Base-by-base conservation (phyloP, 2,329 filamentous ascomycete genomes). In the Xylariales sp. region DNA sequence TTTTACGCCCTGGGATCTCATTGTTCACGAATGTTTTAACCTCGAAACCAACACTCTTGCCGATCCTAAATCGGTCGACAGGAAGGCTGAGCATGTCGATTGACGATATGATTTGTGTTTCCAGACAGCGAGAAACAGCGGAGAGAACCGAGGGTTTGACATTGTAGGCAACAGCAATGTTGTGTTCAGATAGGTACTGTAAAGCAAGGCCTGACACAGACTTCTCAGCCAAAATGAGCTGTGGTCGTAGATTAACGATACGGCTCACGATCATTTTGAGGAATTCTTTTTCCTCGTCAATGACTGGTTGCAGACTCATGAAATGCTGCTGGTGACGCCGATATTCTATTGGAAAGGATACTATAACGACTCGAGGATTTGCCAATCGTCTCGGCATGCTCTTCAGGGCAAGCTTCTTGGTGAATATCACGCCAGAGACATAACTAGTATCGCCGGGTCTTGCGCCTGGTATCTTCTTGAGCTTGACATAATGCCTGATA, bases 301-400 rank as follows among this genome's bases (percentile, higher is more conserved):
- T 95, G 40, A 98, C 89, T 27, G 91, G 91, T 52, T 97, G 89
- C 34, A 98, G 67, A 52, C 93, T 98, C 90, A 98, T 96, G 59
- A 98, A 97, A 58, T 97, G 90, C 46, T 88, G 78, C 55, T 91
- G 83, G 50, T 96, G 89, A 27, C 93, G 81, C 41, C 94, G 88
- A 60, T 98, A 98, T 57, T 98, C 93, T 41, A 98, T 88, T 0
- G 93, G 83, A 55, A 98, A 98, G 0, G 89, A 91, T 40, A 98
- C 83, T 46, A 98, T 88, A 33, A 95, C 75, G 44, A 98, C 93
- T 21, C 88, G 82, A 4, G 93, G 93, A 38, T 87, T 83, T 11
- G 74, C 62, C 45, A 97, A 93, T 45, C 81, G 87, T 40, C 93
- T 79, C 14, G 87, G 83, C 93, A 98, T 98, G 61, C 85, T 95